Evolutionary conservation across 2,329 filamentous ascomycete genomes (phyloP).

Genomic region (Hysterium pulicare): DNA sequence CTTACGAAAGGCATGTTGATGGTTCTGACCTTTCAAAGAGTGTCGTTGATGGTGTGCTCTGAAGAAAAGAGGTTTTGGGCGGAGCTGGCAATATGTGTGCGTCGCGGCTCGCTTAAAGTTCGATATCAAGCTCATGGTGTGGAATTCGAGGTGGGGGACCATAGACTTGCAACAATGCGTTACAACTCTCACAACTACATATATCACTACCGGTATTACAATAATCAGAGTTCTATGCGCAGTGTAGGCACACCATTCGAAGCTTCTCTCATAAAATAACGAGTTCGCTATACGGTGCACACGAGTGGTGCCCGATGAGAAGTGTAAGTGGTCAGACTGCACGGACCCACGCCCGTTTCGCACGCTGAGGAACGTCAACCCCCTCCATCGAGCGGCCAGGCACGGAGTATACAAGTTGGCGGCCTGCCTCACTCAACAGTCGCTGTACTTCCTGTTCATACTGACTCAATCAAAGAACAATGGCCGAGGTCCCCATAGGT

Average conservation of each 20-base stretch:
- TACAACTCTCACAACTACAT: no score
- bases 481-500: conserved; percentile 52
- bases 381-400: no score
- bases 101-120: neutral
- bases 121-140: neutral
- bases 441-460: conserved; percentile 4
- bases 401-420: conserved; percentile 15
- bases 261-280: no score
- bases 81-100: neutral
- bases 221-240: no score
- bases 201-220: no score
- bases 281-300: no score
- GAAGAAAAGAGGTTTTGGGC: neutral
- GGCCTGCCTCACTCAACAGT: conserved; percentile 10
- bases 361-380: no score
- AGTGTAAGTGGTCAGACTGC: no score
- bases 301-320: no score
- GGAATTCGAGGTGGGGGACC: neutral
- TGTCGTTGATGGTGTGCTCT: neutral
- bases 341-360: no score
- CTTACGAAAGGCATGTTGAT: conserved; percentile 50
- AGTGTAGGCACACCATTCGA: no score
- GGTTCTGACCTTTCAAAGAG: conserved; percentile 5
- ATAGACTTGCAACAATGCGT: no score
- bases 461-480: conserved; percentile 25